Percentiles rank a stretch among this genome's conserved stretches.
Conservation (phyloP, 1,284 basidiomycete genomes). For the Sporisorium graminicola region DNA sequence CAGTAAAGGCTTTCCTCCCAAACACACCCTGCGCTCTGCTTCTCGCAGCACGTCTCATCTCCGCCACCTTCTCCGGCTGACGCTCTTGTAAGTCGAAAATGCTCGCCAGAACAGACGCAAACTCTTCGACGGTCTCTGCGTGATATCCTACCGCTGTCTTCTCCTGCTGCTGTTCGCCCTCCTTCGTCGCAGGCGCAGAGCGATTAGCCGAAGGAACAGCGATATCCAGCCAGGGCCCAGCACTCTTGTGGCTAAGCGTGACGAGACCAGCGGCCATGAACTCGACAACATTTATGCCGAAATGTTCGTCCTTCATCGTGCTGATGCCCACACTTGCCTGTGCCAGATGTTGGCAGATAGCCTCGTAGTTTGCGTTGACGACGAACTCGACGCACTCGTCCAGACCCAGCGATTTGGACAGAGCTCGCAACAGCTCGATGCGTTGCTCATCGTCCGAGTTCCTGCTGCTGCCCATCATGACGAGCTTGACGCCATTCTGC, state of each 20-base stretch:
- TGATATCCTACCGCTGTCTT: slow-evolving; percentile 18
- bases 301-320: slow-evolving; percentile 99
- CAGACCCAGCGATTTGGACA: slow-evolving; percentile 78
- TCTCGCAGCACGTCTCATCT: slow-evolving; percentile 72
- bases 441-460: slow-evolving; percentile 81
- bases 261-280: slow-evolving; percentile 95
- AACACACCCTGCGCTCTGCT: slow-evolving; percentile 41
- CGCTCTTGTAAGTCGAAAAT: slow-evolving; percentile 76
- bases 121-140: slow-evolving; percentile 78
- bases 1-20: slow-evolving; percentile 40
- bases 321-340: slow-evolving; percentile 86
- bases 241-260: slow-evolving; percentile 91
- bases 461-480: slow-evolving; percentile 86
- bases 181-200: not conserved
- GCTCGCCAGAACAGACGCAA: slow-evolving; percentile 78
- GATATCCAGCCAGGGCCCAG: slow-evolving; percentile 91
- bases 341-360: slow-evolving; percentile 79
- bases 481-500: slow-evolving; percentile 46
- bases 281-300: slow-evolving; percentile 97
- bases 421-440: slow-evolving; percentile 75
- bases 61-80: slow-evolving; percentile 71
- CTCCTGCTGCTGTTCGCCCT: not conserved
- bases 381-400: slow-evolving; percentile 80
- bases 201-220: slow-evolving; percentile 73
- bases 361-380: slow-evolving; percentile 84